Evolutionary conservation across 345 rosid species (phyloP), one percentile per base, ranked within the genome.

Genomic region (Luvunga scandens): DNA sequence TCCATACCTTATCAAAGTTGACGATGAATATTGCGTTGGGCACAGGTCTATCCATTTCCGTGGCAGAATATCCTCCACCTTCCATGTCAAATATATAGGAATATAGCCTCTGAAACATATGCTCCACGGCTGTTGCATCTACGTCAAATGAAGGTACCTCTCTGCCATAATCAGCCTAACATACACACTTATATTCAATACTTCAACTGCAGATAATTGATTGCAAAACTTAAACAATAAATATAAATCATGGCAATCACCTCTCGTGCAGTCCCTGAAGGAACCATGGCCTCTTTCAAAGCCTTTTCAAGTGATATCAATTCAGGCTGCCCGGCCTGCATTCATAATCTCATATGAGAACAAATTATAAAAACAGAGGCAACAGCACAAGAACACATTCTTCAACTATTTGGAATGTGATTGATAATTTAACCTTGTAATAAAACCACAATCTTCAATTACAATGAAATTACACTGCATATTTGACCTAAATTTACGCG

Each of bases 1-100:
- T 80, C 76, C 76, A 60, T 86, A 94, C 99, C 96, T 97, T 97
- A 82, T 97, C 99, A 80, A 97, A 97, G 86, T 97, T 94, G 79
- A 93, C 88, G 12, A 97, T 63, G 84, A 97, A 97, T 78, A 97
- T 89, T 71, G 96, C 96, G 89, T 77, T 90, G 18, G 99, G 98
- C 80, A 79, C 86, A 36, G 98, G 98, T 84, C 90, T 90, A 81
- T 91, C 97, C 64, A 77, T 82, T 73, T 88, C 92, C 45, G 38
- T 69, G 59, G 88, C 86, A 74, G 95, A 81, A 80, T 82, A 82
- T 55, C 81, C 86, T 57, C 83, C 88, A 72, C 33, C 81, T 24
- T 94, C 98, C 79, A 83, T 66, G 81, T 91, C 96, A 84, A 97
- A 97, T 82, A 94, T 85, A 81, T 88, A 94, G 38, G 97, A 88